phyloP scores from a whole-genome alignment of 768 basidiomycete genomes.

The Termitomyces titanicus region DNA sequence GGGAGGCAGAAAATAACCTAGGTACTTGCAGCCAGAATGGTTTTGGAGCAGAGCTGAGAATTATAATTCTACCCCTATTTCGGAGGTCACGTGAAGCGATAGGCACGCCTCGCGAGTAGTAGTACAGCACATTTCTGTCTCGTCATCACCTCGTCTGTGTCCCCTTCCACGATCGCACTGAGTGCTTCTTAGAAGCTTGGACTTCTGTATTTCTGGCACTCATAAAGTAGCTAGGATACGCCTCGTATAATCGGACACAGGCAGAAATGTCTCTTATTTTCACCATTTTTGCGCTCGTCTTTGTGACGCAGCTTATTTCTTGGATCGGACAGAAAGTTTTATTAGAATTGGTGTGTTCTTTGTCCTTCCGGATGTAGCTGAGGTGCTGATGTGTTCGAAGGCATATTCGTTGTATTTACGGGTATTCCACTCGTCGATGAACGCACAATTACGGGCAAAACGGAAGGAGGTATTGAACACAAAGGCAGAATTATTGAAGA shows the following conservation, averaged over 20 bases:
- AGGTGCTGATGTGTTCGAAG: constrained; percentile 33
- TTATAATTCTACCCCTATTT: background rate
- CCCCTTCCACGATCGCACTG: constrained; percentile 8
- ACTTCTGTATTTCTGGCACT: constrained; percentile 2
- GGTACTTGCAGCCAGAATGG: background rate
- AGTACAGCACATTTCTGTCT: constrained; percentile 10
- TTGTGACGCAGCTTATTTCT: constrained; percentile 77
- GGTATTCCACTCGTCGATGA: constrained; percentile 54
- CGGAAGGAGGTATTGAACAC: constrained; percentile 76
- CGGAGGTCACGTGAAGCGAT: background rate
- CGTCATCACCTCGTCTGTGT: constrained; percentile 17
- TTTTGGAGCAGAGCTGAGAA: background rate
- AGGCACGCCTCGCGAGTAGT: constrained; percentile 5
- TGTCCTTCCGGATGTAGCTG: background rate
- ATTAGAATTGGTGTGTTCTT: constrained; percentile 64
- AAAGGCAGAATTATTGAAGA: constrained; percentile 83
- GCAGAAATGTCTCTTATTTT: constrained; percentile 70
- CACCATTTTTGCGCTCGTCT: constrained; percentile 78
- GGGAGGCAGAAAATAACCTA: too few species aligned
- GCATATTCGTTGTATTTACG: constrained; percentile 69
- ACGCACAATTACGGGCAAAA: constrained; percentile 61
- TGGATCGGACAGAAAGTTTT: constrained; percentile 90
- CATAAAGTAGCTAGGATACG: constrained; percentile 10
- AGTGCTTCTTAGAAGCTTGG: constrained; percentile 11
- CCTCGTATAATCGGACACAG: constrained; percentile 8